These are phyloP conservation scores for Pichia occidentalis DNA, from an alignment of 805 yeast genomes.

Conservation along the genomic window DNA sequence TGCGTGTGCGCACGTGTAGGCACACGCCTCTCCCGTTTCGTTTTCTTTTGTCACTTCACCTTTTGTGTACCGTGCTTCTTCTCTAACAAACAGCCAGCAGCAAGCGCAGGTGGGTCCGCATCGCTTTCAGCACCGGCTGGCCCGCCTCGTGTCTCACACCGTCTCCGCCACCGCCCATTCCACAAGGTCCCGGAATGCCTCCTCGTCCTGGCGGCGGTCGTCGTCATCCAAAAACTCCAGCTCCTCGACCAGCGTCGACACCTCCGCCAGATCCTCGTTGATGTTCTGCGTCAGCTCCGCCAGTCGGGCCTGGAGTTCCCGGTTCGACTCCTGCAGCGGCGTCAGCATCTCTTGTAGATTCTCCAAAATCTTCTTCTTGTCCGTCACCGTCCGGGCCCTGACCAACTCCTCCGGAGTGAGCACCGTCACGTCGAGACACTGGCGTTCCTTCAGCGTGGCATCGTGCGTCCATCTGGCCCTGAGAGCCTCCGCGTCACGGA, in stretches of 20 bases:
- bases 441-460: constrained; percentile 1
- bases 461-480: too few species aligned
- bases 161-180: constrained; percentile 17
- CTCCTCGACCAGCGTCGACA: constrained; percentile 11
- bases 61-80: too few species aligned
- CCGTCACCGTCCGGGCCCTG: constrained; percentile 14
- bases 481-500: constrained; percentile 36
- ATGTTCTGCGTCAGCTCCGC: constrained; percentile 10
- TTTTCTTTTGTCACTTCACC: constrained; percentile 3
- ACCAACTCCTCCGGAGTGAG: constrained; percentile 19
- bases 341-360: constrained; percentile 6
- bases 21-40: neutral
- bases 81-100: too few species aligned
- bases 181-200: constrained; percentile 16
- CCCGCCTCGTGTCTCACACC: too few species aligned
- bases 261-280: constrained; percentile 8
- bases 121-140: too few species aligned
- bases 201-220: constrained; percentile 15
- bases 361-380: constrained; percentile 10
- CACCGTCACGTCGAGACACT: constrained; percentile 12
- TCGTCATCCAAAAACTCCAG: constrained; percentile 16
- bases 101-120: too few species aligned
- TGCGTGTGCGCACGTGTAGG: neutral
- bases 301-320: constrained; percentile 10
- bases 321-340: constrained; percentile 4